Base-by-base conservation (phyloP, 768 basidiomycete genomes). In the Termitomyces eurrhizus region DNA sequence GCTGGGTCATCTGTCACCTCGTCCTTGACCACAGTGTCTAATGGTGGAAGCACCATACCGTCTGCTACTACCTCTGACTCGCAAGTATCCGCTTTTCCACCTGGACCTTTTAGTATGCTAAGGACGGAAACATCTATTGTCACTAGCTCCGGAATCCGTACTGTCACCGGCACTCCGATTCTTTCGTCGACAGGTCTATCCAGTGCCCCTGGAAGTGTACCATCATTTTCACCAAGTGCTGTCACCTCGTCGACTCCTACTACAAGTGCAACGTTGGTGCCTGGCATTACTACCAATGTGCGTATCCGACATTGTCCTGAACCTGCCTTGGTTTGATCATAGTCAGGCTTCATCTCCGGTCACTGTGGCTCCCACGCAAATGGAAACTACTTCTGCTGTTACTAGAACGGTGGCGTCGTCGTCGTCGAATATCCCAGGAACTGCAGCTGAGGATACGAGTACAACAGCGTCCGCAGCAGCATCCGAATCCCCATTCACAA, bases 401-500 rank as follows among this genome's bases (percentile, higher is more conserved):
- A 62, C 62, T 42, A 52, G 24, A 41, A 41, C 65, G 12, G 33
- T 64, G 21, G 57, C 56, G 13, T 29, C 65, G 11, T 29, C 66
- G 48, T 45, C 60, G 2, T 44, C 54, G 21, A 51, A 54, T 24
- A 57, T 54, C 24, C 59, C 62, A 32, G 52, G 57, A 44, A 57
- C 66, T 44, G 55, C 67, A 45, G 58, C 66, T 12, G 41, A 59
- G n/a, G 62, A 66, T 7, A 44, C 58, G 21, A 65, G 36, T 56
- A 64, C 52, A 60, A 49, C 64, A 7, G 32, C 65, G 7, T 52
- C 66, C 52, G 24, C 73, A 35, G 73, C 75, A 46, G 70, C 72
- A 1, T 29, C 29, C 11, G 66, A 72, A 42, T 66, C 75, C 5
- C 71, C 79, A 4, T 90, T 91, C 71, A 66, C 74, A 35, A 74